Base-by-base conservation (phyloP, 2,329 filamentous ascomycete genomes). In the Calonectria hongkongensis region DNA sequence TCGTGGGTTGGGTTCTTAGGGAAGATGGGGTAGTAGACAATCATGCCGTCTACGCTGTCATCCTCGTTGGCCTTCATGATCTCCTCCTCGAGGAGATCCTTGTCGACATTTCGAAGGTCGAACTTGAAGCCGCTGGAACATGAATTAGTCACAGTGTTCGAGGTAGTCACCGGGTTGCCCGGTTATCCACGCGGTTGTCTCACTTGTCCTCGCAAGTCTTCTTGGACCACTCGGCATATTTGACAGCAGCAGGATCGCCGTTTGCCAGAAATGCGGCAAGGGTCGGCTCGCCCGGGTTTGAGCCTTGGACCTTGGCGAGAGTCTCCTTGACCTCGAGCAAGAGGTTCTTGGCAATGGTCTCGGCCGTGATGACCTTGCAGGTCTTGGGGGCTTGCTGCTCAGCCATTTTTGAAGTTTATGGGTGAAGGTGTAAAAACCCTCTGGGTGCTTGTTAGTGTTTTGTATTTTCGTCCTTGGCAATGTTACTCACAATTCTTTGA, bases 21-120 rank as follows among this genome's bases (percentile, higher is more conserved):
- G 84, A 98, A 98, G 85, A 99, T 97, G 69, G 97, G 97, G 85
- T 98, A 99, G 89, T 99, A 99, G 82, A 99, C 94, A 77, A 99
- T 97, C 82, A 98, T 98, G 79, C 91, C 96, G 85, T 98, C 94
- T 75, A 98, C 91, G 18, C 86, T 82, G 70, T 89, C 83, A 84
- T 98, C 95, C 39, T 90, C 87, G 85, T 99, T 99, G 82, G 96
- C 96, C 77, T 90, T 89, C 78, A 96, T 90, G 81, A 99, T 94
- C 76, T 93, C 92, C 79, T 98, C 95, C 88, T 99, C 97, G 75
- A 98, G 94, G 58, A 92, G 89, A 82, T 98, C 96, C 83, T 96
- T 96, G 80, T 94, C 91, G 66, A 98, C 92, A 81, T 92, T 91
- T 78, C 94, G 94, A 73, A 98, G 91, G 78, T 95, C 92, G 83